Evolutionary conservation across 1,284 basidiomycete genomes (phyloP), one percentile per base, ranked within the genome.

Genomic region (Irpex lacteus): DNA sequence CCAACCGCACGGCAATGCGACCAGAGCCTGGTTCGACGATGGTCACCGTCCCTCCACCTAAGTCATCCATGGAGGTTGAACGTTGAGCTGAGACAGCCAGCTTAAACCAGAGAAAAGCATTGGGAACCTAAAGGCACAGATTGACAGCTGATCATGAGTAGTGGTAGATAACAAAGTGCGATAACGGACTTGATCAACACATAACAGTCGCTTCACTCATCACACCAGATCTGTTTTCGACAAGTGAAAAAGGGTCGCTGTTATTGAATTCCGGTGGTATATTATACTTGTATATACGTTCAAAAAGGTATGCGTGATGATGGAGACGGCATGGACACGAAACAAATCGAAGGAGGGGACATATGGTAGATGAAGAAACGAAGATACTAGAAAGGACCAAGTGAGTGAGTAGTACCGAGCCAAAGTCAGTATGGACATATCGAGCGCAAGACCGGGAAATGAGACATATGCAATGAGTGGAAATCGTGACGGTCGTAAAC

Each of bases 21-120:
- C 90, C 89, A 40, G 76, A 71, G 53, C 89, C 88, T 58, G 82
- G 72, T 15, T 71, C 69, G 32, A 85, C 74, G 63, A 70, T 26
- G 13, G 54, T 26, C 5, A 56, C 54, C 18, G 50, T n/a, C n/a
- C 50, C 15, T 19, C 15, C 19, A 4, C 13, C 18, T 19, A 21
- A 8, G 50, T 19, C 50, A 8, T 7, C 50, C 50, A 52, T 52
- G 50, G 50, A 8, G 7, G 50, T 52, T 21, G 50, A 52, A 18
- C 5, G 50, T 52, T 21, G 50, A 52, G 50, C 50, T 52, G 13
- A 21, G 18, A 19, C n/a, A 18, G 18, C 50, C 15, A 21, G 26
- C 26, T 26, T 3, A 26, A 26, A 26, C 26, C 4, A 26, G 26
- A 26, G 19, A 21, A 18, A 9, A 52, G 50, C n/a, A 18, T 52